Evolutionary conservation across 768 basidiomycete species (phyloP).

Genomic region (Rhizopogon salebrosus): DNA sequence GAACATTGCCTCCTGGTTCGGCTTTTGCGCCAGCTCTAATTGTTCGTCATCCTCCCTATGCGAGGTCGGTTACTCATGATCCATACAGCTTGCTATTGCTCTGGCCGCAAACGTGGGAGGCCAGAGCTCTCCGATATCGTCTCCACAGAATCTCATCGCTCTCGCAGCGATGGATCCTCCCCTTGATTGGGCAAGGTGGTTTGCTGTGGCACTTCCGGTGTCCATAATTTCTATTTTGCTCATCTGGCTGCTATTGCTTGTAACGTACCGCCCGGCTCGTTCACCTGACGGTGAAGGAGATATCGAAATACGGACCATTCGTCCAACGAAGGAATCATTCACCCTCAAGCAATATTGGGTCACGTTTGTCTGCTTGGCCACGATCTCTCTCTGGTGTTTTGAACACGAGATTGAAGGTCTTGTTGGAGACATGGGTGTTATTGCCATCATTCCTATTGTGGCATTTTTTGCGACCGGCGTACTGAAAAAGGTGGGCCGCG

Average conservation of each 20-base stretch:
- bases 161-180: slow-evolving; percentile 79
- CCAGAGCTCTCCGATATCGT: slow-evolving; percentile 95
- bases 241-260: slow-evolving; percentile 88
- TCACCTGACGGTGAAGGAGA: slow-evolving; percentile 71
- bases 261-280: slow-evolving; percentile 71
- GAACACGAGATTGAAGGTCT: slow-evolving; percentile 70
- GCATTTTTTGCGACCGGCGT: slow-evolving; percentile 93
- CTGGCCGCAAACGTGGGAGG: slow-evolving; percentile 98
- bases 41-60: slow-evolving; percentile 40
- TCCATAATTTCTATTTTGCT: slow-evolving; percentile 79
- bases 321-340: slow-evolving; percentile 78
- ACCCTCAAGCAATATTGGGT: slow-evolving; percentile 89
- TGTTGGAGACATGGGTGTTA: slow-evolving; percentile 96
- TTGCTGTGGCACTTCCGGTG: slow-evolving; percentile 89
- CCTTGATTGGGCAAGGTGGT: slow-evolving; percentile 90
- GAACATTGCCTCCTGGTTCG: slow-evolving; percentile 83
- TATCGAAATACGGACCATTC: slow-evolving; percentile 79
- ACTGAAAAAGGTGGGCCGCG: slow-evolving; percentile 72
- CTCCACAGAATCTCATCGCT: slow-evolving; percentile 96
- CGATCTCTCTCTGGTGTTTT: slow-evolving; percentile 88
- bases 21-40: slow-evolving; percentile 88
- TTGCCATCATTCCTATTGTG: slow-evolving; percentile 88
- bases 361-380: slow-evolving; percentile 70
- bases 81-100: slow-evolving; percentile 81
- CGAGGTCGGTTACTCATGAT: slow-evolving; percentile 1